Evolutionary conservation across 805 yeast genomes (phyloP).

Genomic region (Metschnikowia amazonensis): DNA sequence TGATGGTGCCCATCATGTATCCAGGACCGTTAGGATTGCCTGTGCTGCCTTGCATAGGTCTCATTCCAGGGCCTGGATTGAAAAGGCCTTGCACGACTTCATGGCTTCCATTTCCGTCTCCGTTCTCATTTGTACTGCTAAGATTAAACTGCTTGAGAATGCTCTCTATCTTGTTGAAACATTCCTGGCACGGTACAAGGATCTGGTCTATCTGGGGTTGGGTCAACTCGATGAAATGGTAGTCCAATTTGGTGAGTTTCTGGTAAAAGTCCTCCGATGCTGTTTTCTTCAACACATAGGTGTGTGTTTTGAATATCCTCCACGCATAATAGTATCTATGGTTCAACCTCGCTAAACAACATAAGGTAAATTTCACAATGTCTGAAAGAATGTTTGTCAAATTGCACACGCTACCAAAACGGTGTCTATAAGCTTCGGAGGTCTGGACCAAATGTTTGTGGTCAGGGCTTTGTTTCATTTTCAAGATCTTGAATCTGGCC

Average conservation of each 20-base stretch:
- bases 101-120: neutral
- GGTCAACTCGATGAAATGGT: neutral
- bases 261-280: slow-evolving; percentile 4
- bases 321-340: slow-evolving; percentile 18
- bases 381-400: slow-evolving; percentile 29
- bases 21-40: neutral
- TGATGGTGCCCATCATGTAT: neutral
- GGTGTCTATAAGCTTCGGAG: slow-evolving; percentile 19
- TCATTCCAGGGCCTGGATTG: neutral
- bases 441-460: slow-evolving; percentile 21
- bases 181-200: neutral
- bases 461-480: slow-evolving; percentile 18
- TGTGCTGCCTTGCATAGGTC: neutral
- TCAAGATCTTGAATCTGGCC: slow-evolving; percentile 22
- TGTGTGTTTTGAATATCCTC: slow-evolving; percentile 14
- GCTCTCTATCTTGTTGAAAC: neutral
- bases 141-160: neutral
- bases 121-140: neutral
- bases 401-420: slow-evolving; percentile 22
- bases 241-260: neutral
- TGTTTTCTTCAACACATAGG: slow-evolving; percentile 8
- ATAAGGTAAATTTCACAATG: slow-evolving; percentile 11
- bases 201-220: slow-evolving; percentile 5
- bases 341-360: slow-evolving; percentile 14
- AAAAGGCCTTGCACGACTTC: neutral